phyloP scores from a whole-genome alignment of 176 grass and related monocot genomes.

The Luzula sylvatica region DNA sequence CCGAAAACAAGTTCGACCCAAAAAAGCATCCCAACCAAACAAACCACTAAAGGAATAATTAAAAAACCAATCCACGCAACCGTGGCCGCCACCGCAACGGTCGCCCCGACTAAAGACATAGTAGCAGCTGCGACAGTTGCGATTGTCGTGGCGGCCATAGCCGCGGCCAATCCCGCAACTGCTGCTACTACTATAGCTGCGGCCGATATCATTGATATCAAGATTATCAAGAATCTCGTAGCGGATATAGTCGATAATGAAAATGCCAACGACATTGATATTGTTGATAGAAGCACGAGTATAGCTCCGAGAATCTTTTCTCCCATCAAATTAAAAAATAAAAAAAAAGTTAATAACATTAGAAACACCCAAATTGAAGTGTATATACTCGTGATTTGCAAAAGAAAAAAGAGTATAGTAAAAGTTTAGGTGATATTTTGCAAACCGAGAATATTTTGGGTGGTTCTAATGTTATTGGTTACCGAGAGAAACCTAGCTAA shows the following conservation, averaged over 20 bases:
- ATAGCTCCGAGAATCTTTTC: constrained; percentile 1
- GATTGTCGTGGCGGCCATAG: constrained; percentile 6
- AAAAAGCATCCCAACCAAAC: not conserved
- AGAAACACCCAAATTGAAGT: too few species aligned
- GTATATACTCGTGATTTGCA: too few species aligned
- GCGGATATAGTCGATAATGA: constrained; percentile 8
- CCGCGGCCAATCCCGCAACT: constrained; percentile 2
- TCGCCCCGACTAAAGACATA: not conserved
- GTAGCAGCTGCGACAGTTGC: not conserved
- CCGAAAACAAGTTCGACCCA: not conserved
- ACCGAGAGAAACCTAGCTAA: too few species aligned
- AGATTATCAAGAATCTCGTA: constrained; percentile 3
- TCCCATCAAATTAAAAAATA: not conserved
- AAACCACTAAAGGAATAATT: not conserved
- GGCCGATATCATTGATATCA: constrained; percentile 1
- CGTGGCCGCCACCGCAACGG: constrained; percentile 11
- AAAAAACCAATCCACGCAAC: constrained; percentile 7
- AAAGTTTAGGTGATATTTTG: too few species aligned
- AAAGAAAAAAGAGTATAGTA: too few species aligned
- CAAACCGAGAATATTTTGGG: too few species aligned
- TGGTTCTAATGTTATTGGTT: too few species aligned
- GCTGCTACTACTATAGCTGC: constrained; percentile 9
- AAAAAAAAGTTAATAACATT: not conserved
- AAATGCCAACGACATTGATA: constrained; percentile 1
- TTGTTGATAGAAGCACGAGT: not conserved